Conservation (phyloP, 2,329 filamentous ascomycete genomes). For the Claviceps sp. region DNA sequence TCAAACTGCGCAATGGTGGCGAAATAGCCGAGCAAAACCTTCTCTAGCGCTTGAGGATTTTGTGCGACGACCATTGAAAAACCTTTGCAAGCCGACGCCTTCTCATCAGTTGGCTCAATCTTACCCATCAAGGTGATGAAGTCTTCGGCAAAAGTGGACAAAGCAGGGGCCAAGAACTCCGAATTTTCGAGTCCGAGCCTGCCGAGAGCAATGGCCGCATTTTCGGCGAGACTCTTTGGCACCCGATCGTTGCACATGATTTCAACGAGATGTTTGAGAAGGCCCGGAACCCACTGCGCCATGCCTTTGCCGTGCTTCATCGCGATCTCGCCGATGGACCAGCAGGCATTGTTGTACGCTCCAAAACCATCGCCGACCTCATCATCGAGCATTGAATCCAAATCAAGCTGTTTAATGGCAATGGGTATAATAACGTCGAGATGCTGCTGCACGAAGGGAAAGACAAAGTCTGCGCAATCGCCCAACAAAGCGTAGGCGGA, state of each 20-base stretch:
- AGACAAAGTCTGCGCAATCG: constrained; percentile 89
- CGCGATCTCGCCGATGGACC: constrained; percentile 87
- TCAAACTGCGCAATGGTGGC: constrained; percentile 68
- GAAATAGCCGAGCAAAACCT: constrained; percentile 71
- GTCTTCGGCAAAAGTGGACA: constrained; percentile 66
- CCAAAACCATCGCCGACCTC: constrained; percentile 77
- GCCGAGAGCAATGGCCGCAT: constrained; percentile 85
- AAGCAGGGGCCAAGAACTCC: constrained; percentile 62
- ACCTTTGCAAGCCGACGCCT: constrained; percentile 82
- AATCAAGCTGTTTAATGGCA: constrained; percentile 75
- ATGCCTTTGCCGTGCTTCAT: constrained; percentile 65
- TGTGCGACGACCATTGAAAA: constrained; percentile 74
- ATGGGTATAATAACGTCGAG: constrained; percentile 64
- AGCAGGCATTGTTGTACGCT: constrained; percentile 96
- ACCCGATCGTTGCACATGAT: constrained; percentile 80
- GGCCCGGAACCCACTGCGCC: constrained; percentile 60
- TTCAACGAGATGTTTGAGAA: constrained; percentile 64
- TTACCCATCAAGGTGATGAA: constrained; percentile 75
- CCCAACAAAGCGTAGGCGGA: constrained; percentile 91
- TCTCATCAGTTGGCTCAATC: constrained; percentile 82
- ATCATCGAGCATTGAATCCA: constrained; percentile 63
- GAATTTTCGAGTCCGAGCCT: constrained; percentile 71
- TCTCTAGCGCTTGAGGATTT: constrained; percentile 89
- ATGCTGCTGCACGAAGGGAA: constrained; percentile 62
- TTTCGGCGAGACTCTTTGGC: constrained; percentile 78